phyloP scores from a whole-genome alignment of 2,329 filamentous ascomycete species.

The Ophiognomonia clavigignenti-juglandacearum region DNA sequence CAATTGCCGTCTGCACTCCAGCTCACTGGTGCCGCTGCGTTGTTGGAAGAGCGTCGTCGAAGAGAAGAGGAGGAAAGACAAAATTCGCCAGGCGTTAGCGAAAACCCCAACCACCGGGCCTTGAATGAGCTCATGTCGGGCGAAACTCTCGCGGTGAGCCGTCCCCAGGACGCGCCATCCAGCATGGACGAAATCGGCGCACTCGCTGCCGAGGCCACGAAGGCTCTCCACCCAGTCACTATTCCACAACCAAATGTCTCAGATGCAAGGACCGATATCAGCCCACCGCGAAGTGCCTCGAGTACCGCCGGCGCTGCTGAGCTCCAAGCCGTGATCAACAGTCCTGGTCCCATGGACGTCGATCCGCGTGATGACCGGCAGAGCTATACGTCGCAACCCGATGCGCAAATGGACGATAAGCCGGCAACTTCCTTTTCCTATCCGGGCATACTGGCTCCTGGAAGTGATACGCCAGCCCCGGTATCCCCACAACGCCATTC shows the following conservation, averaged over 20 bases:
- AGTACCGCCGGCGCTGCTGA: conserved; percentile 25
- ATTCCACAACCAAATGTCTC: conserved; percentile 27
- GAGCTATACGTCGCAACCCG: conserved; percentile 33
- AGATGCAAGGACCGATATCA: conserved; percentile 35
- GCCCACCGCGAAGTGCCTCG: conserved; percentile 37
- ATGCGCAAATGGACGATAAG: conserved; percentile 47
- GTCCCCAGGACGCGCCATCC: conserved; percentile 46
- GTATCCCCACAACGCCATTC: conserved; percentile 42
- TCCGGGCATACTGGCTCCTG: conserved; percentile 44
- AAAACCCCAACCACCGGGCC: conserved; percentile 49
- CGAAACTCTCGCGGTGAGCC: conserved; percentile 48
- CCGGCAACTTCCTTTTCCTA: conserved; percentile 49
- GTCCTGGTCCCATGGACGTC: conserved; percentile 50
- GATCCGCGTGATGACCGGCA: conserved; percentile 36
- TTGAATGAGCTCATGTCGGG: conserved; percentile 51
- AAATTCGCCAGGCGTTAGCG: conserved; percentile 40
- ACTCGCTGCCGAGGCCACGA: conserved; percentile 23
- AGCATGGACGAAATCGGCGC: conserved; percentile 17
- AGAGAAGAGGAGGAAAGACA: conserved; percentile 39
- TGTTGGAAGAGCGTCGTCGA: conserved; percentile 48
- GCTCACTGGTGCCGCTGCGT: conserved; percentile 48
- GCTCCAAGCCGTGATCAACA: conserved; percentile 37
- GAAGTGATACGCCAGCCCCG: conserved; percentile 37
- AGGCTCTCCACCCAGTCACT: conserved; percentile 28
- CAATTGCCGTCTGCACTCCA: conserved; percentile 38